phyloP scores from a whole-genome alignment of 2,329 filamentous ascomycete genomes.

The Penicillium palitans region DNA sequence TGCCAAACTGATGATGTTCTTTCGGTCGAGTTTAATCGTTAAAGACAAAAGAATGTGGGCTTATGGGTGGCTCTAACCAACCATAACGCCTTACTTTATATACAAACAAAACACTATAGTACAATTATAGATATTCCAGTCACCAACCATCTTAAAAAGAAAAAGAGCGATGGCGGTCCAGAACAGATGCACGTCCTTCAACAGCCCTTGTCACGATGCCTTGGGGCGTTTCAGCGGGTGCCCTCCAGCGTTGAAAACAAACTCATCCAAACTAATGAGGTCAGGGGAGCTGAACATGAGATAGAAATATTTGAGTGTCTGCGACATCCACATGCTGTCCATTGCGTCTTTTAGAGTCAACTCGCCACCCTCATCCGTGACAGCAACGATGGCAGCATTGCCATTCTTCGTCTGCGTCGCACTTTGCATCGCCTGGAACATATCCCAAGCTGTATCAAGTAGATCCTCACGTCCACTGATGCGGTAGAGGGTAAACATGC shows the following conservation, averaged over 20 bases:
- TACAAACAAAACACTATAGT: neutral
- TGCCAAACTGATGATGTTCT: no score
- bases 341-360: constrained; percentile 60
- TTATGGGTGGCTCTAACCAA: neutral
- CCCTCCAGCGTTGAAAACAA: constrained; percentile 52
- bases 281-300: constrained; percentile 71
- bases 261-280: constrained; percentile 65
- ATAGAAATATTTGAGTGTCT: constrained; percentile 93
- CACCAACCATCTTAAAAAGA: neutral
- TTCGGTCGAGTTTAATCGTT: no score
- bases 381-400: constrained; percentile 55
- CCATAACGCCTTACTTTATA: neutral
- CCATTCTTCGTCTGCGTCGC: constrained; percentile 66
- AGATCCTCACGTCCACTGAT: constrained; percentile 75
- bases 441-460: constrained; percentile 81
- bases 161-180: neutral
- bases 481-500: constrained; percentile 85
- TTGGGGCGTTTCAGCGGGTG: constrained; percentile 46
- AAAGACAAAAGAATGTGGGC: neutral
- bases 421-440: constrained; percentile 72
- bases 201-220: neutral
- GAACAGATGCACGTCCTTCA: neutral
- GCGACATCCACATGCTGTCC: constrained; percentile 89
- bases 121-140: neutral
- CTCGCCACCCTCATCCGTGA: constrained; percentile 16